A percentile compares a stretch with the other conserved stretches of the same genome.
Conservation (phyloP, 1,284 basidiomycete species). For the Microbotryomycetes sp. region DNA sequence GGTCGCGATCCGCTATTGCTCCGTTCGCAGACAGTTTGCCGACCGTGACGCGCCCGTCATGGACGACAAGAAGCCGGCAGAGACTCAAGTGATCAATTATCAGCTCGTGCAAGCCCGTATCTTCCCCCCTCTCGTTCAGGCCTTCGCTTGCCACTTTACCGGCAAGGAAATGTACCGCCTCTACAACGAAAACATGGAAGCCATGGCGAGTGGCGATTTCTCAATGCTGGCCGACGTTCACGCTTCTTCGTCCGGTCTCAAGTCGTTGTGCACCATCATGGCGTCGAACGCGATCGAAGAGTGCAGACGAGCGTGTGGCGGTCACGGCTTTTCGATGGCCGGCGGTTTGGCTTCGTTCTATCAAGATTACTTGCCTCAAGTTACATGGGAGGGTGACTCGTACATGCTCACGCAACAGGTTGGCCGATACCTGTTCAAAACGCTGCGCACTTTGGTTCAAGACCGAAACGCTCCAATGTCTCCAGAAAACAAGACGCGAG, state of each 20-base stretch:
- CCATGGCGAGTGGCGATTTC: conserved; percentile 40
- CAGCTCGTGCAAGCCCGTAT: conserved; percentile 42
- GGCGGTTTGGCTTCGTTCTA: conserved; percentile 23
- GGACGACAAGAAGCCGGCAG: conserved; percentile 37
- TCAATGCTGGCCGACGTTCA: conserved; percentile 42
- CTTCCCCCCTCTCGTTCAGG: conserved; percentile 43
- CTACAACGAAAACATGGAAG: conserved; percentile 39
- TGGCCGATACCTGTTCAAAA: conserved; percentile 42
- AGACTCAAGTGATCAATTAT: conserved; percentile 43
- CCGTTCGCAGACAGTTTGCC: conserved; percentile 42
- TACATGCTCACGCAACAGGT: conserved; percentile 44
- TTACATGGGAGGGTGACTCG: conserved; percentile 40
- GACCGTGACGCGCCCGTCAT: conserved; percentile 41
- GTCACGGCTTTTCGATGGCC: neutral
- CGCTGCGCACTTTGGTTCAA: conserved; percentile 22
- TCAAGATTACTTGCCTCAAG: conserved; percentile 35
- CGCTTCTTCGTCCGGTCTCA: conserved; percentile 40
- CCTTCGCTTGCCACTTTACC: conserved; percentile 44
- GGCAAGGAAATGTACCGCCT: conserved; percentile 40
- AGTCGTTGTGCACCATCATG: conserved; percentile 40
- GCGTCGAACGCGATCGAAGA: conserved; percentile 39
- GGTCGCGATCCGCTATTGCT: conserved; percentile 42
- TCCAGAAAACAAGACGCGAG: conserved; percentile 36
- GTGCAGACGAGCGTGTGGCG: neutral
- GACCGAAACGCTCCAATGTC: conserved; percentile 19